These are phyloP conservation scores for Rickenella mellea DNA, from an alignment of 768 basidiomycete genomes.

Conservation along the genomic window DNA sequence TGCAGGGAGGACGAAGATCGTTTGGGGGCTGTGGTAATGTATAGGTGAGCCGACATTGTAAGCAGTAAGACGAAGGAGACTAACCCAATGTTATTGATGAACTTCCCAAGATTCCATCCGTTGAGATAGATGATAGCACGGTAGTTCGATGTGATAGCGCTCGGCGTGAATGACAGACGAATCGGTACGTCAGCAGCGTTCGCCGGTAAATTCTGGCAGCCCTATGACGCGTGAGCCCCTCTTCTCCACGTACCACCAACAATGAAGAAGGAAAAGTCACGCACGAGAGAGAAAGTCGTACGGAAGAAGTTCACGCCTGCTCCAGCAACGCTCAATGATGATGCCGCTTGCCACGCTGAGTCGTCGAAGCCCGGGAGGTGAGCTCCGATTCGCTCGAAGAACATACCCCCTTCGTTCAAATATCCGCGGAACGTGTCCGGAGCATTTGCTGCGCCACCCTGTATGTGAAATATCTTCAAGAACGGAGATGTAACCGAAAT, in stretches of 20 bases:
- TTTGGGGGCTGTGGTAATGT: constrained; percentile 26
- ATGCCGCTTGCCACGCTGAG: constrained; percentile 29
- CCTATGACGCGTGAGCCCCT: not conserved
- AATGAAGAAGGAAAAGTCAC: constrained; percentile 2
- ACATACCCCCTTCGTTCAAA: constrained; percentile 53
- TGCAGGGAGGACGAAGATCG: constrained; percentile 39
- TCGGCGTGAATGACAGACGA: constrained; percentile 35
- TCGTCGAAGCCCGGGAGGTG: constrained; percentile 51
- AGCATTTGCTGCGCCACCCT: constrained; percentile 30
- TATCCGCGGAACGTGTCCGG: constrained; percentile 42
- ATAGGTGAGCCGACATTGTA: not conserved
- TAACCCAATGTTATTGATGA: constrained; percentile 41
- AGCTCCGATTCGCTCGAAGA: constrained; percentile 47
- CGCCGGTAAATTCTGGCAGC: constrained; percentile 23
- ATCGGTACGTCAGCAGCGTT: constrained; percentile 33
- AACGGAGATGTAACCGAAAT: constrained; percentile 3
- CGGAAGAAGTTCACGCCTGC: constrained; percentile 41
- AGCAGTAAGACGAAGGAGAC: constrained; percentile 2
- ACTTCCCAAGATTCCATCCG: constrained; percentile 46
- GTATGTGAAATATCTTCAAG: constrained; percentile 25
- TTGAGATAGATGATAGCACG: constrained; percentile 41
- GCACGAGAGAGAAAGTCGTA: constrained; percentile 30
- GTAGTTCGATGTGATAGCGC: constrained; percentile 34
- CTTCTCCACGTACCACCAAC: not conserved
- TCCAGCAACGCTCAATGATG: constrained; percentile 28